These are phyloP conservation scores for Phaffia tasmanica DNA, from an alignment of 768 basidiomycete species.

Conservation along the genomic window DNA sequence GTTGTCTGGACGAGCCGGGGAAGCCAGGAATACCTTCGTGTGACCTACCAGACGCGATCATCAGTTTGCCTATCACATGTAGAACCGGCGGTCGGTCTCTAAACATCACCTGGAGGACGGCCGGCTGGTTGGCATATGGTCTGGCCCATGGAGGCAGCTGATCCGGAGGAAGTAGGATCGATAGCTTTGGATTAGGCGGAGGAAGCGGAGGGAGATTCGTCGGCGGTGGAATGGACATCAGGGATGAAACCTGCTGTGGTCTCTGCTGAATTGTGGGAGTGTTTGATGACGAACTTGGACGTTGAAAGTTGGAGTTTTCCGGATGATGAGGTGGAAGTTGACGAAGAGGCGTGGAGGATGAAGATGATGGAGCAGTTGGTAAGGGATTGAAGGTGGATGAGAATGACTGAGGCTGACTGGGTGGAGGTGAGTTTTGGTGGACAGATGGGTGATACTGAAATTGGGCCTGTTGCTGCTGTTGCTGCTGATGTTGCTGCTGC, in stretches of 20 bases:
- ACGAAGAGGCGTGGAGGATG: background rate
- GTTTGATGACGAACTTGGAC: background rate
- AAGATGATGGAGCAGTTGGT: constrained; percentile 22
- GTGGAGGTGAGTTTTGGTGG: background rate
- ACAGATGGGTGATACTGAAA: constrained; percentile 7
- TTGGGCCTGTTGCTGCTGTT: constrained; percentile 23
- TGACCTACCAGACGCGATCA: background rate
- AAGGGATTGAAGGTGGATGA: constrained; percentile 12
- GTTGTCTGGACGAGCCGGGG: background rate
- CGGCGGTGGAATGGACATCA: background rate
- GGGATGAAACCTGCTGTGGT: constrained; percentile 3
- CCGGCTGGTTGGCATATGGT: constrained; percentile 15
- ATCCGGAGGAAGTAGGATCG: background rate
- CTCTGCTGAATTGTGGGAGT: background rate
- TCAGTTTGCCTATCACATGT: background rate
- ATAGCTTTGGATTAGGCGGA: constrained; percentile 2
- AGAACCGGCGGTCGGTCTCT: constrained; percentile 5
- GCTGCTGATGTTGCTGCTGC: constrained; percentile 28
- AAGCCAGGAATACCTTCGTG: constrained; percentile 10
- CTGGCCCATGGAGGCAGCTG: constrained; percentile 1
- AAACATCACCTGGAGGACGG: constrained; percentile 8
- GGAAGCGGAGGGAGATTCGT: background rate
- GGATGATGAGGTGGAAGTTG: background rate
- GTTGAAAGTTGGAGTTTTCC: background rate
- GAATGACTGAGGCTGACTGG: no score